Conservation (phyloP, 176 grass and related monocot species). For the Zoysia pacifica region DNA sequence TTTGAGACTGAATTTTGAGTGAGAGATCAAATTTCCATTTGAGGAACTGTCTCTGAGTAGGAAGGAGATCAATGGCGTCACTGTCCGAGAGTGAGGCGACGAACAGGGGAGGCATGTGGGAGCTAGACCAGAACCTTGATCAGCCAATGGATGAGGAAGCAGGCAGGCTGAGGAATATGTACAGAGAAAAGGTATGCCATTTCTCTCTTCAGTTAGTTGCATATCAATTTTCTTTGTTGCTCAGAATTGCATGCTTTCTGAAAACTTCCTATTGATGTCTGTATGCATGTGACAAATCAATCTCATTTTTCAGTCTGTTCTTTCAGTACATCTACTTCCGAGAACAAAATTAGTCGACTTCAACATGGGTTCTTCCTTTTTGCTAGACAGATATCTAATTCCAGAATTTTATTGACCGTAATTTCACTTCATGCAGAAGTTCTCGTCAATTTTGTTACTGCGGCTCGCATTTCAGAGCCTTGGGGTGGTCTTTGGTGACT, state of each 20-base stretch:
- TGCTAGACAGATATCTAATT: not conserved
- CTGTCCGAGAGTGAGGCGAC: slow-evolving; percentile 49
- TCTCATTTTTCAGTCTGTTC: slow-evolving; percentile 8
- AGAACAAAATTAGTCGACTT: not conserved
- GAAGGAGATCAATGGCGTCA: slow-evolving; percentile 64
- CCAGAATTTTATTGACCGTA: slow-evolving; percentile 15
- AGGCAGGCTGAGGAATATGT: slow-evolving; percentile 72
- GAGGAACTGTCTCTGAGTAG: not conserved
- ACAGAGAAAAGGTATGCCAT: slow-evolving; percentile 79
- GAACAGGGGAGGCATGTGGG: slow-evolving; percentile 90
- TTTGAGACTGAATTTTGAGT: slow-evolving; percentile 6
- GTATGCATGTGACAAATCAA: slow-evolving; percentile 31
- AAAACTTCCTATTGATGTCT: slow-evolving; percentile 30
- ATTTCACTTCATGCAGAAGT: slow-evolving; percentile 64
- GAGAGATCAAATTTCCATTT: slow-evolving; percentile 18
- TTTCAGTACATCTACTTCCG: not conserved
- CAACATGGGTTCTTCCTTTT: not conserved
- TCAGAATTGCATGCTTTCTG: not conserved
- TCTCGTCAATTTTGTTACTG: slow-evolving; percentile 63
- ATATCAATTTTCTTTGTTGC: slow-evolving; percentile 12
- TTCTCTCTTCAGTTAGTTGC: slow-evolving; percentile 31
- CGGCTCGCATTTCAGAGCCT: slow-evolving; percentile 96
- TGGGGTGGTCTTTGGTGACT: slow-evolving; percentile 96
- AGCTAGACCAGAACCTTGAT: slow-evolving; percentile 93
- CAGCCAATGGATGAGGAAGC: slow-evolving; percentile 99